phyloP scores from a whole-genome alignment of 1,284 basidiomycete species.

The Tranzscheliella williamsii region DNA sequence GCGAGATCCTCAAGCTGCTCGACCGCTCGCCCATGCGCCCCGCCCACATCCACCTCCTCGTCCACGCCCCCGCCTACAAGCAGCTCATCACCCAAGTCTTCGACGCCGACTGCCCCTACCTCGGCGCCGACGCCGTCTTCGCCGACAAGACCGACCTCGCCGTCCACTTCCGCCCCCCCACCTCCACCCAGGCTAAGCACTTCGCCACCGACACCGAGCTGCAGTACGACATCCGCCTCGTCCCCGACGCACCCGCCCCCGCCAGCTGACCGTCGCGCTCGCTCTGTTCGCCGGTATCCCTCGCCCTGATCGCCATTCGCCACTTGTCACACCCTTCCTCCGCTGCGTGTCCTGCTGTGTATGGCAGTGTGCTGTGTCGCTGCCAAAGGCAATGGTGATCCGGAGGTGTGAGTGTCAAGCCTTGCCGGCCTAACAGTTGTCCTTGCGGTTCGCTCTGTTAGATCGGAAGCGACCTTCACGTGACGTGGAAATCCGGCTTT shows the following conservation, averaged over 20 bases:
- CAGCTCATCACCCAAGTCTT: constrained; percentile 55
- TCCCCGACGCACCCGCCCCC: constrained; percentile 26
- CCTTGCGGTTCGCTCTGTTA: too few relatives aligned
- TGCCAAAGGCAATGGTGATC: too few relatives aligned
- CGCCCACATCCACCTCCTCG: constrained; percentile 60
- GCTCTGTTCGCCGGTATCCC: too few relatives aligned
- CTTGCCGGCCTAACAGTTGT: too few relatives aligned
- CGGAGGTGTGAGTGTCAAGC: too few relatives aligned
- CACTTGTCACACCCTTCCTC: not conserved
- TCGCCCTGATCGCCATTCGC: too few relatives aligned
- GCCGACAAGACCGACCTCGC: constrained; percentile 61
- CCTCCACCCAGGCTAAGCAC: constrained; percentile 19
- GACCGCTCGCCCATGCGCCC: constrained; percentile 62
- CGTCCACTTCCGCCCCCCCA: constrained; percentile 52
- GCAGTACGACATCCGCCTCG: constrained; percentile 50
- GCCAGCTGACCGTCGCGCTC: too few relatives aligned
- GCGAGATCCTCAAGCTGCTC: constrained; percentile 60
- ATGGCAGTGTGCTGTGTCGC: too few relatives aligned
- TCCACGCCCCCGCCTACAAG: constrained; percentile 24
- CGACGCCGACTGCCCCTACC: constrained; percentile 59
- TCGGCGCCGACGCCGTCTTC: constrained; percentile 62
- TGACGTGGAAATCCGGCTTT: too few relatives aligned
- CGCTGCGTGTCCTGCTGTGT: not conserved
- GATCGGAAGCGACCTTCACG: too few relatives aligned
- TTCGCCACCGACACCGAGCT: constrained; percentile 33